Conservation (phyloP, 2,329 filamentous ascomycete genomes). For the Neurospora crassa region DNA sequence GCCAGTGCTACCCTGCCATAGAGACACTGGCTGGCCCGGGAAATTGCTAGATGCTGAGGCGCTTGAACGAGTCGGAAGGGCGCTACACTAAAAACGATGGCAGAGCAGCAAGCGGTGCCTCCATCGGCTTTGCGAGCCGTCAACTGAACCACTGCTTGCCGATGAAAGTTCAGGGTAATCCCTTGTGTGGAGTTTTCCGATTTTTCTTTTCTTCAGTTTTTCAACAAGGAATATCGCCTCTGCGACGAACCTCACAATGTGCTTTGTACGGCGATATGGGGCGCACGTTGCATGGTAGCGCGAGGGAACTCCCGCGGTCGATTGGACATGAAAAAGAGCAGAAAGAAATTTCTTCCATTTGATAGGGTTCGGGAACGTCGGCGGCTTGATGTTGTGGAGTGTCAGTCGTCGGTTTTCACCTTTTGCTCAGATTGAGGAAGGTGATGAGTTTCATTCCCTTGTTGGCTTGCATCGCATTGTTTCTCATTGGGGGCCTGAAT, state of each 20-base stretch:
- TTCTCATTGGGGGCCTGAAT: not conserved
- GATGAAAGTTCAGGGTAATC: not conserved
- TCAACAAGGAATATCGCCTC: not conserved
- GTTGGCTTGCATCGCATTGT: not conserved
- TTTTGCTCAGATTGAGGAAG: not conserved
- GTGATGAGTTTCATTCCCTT: not conserved
- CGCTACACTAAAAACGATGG: not conserved
- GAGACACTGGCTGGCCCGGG: not conserved
- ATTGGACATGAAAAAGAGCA: not conserved
- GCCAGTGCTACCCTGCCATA: not conserved
- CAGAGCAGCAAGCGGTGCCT: not conserved
- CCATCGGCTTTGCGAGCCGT: not conserved
- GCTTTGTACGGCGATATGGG: not conserved
- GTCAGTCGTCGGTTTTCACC: not conserved
- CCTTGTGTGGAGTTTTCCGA: not conserved
- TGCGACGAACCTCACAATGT: not conserved
- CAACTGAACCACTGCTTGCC: not conserved
- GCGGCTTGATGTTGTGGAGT: not conserved
- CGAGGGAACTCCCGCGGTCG: not conserved
- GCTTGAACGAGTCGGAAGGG: not conserved
- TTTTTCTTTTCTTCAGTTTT: not conserved
- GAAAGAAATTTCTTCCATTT: not conserved
- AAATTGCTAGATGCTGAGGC: not conserved
- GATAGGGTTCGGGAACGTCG: not conserved
- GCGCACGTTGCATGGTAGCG: not conserved